Evolutionary conservation across 257 asterid genomes (phyloP).

Genomic region (Nicotiana paniculata): DNA sequence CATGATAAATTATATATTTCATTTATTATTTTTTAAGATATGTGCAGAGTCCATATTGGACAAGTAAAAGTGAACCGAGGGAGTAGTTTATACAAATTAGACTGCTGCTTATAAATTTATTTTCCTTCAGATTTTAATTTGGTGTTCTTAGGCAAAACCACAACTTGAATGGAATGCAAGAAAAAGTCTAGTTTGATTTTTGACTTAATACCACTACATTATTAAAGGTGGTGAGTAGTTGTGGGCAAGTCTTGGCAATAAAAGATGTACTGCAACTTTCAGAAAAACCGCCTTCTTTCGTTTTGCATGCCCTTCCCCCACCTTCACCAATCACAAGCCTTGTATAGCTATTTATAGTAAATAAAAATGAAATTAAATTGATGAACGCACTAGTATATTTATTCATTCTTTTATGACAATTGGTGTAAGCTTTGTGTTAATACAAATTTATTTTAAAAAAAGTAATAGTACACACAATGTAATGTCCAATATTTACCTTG

Average conservation of each 20-base stretch:
- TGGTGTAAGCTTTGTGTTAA: too few relatives aligned
- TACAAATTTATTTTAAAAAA: too few relatives aligned
- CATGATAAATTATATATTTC: too few relatives aligned
- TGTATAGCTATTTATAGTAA: too few relatives aligned
- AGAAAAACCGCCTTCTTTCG: not conserved
- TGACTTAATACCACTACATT: not conserved
- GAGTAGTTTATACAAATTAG: not conserved
- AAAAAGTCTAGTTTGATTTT: not conserved
- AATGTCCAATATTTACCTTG: too few relatives aligned
- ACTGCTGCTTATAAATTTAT: not conserved
- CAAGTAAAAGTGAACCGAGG: too few relatives aligned
- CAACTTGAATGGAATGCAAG: not conserved
- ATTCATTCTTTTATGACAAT: not conserved
- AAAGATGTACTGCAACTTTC: not conserved
- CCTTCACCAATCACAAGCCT: too few relatives aligned
- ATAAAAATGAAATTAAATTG: too few relatives aligned
- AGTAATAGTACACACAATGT: too few relatives aligned
- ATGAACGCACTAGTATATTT: too few relatives aligned
- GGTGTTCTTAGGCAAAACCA: not conserved
- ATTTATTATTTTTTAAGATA: too few relatives aligned
- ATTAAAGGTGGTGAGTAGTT: not conserved
- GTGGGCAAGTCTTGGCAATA: not conserved
- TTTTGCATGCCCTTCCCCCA: not conserved
- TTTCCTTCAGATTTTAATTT: not conserved
- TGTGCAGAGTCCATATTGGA: too few relatives aligned